Percentiles rank a stretch among this genome's conserved stretches.
These are phyloP conservation scores for Trapa bicornis DNA, from an alignment of 345 rosid genomes.

Conservation along the genomic window DNA sequence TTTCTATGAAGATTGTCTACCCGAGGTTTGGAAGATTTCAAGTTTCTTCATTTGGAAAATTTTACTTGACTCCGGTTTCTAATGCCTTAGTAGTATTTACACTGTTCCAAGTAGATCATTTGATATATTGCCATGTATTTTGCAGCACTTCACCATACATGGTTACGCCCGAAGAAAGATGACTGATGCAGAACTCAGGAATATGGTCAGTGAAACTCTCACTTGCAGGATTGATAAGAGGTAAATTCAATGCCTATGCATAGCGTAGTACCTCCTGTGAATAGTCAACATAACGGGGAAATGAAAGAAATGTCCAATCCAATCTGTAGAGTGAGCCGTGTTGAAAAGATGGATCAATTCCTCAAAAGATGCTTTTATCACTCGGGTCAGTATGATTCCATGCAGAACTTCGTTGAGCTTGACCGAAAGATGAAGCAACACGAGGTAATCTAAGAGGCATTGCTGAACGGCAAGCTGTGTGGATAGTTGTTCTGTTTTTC, in stretches of 20 bases:
- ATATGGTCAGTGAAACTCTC: slow-evolving; percentile 83
- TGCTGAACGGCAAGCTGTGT: neutral
- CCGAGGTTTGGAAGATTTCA: slow-evolving; percentile 37
- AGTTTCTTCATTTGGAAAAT: slow-evolving; percentile 28
- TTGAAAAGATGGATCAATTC: slow-evolving; percentile 82
- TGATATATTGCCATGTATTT: slow-evolving; percentile 2
- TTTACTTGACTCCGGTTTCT: slow-evolving; percentile 44
- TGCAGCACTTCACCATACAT: slow-evolving; percentile 71
- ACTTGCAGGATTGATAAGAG: slow-evolving; percentile 93
- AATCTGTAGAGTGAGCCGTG: slow-evolving; percentile 53
- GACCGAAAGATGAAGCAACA: slow-evolving; percentile 71
- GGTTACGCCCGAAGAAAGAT: slow-evolving; percentile 96
- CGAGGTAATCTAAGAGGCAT: slow-evolving; percentile 40
- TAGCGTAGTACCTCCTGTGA: neutral
- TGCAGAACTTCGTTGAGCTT: slow-evolving; percentile 54
- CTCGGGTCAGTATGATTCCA: slow-evolving; percentile 89
- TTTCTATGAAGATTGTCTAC: slow-evolving; percentile 79
- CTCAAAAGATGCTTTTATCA: slow-evolving; percentile 90
- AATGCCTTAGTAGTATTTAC: neutral
- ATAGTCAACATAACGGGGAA: slow-evolving; percentile 3
- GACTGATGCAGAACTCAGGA: slow-evolving; percentile 82
- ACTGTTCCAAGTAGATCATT: neutral
- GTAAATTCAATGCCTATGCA: slow-evolving; percentile 14
- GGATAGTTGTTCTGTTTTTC: neutral
- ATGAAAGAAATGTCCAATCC: neutral